These are phyloP conservation scores for Salix suchowensis DNA, from an alignment of 345 rosid species.

Conservation along the genomic window DNA sequence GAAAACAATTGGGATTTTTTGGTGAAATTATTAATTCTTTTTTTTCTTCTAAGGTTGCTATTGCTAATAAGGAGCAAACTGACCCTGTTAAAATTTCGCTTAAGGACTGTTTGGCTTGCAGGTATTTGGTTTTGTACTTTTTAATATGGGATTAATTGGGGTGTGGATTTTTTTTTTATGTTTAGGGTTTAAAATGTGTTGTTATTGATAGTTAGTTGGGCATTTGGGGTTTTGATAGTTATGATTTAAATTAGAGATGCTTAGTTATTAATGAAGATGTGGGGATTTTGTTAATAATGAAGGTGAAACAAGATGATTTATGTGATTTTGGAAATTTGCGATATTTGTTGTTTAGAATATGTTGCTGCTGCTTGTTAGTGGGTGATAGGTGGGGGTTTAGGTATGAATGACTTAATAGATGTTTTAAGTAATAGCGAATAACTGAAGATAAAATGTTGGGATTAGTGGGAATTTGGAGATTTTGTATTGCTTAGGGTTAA, in stretches of 20 bases:
- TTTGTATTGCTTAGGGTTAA: neutral
- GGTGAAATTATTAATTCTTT: neutral
- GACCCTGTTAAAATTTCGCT: constrained; percentile 91
- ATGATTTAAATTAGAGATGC: no score
- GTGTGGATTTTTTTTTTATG: no score
- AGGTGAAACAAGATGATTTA: neutral
- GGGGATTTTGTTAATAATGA: no score
- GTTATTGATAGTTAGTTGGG: no score
- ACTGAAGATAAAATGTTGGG: neutral
- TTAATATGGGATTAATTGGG: neutral
- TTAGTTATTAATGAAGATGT: no score
- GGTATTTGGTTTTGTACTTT: constrained; percentile 25
- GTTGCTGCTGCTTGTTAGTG: neutral
- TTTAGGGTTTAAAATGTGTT: no score
- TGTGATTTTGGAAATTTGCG: neutral
- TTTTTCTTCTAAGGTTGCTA: constrained; percentile 43
- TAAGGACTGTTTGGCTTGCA: constrained; percentile 96
- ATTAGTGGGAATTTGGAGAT: neutral
- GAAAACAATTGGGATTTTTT: neutral
- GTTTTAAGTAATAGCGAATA: neutral
- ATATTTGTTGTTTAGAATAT: neutral
- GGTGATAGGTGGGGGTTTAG: neutral
- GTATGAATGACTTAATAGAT: neutral
- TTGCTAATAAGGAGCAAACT: constrained; percentile 32
- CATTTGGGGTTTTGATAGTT: no score